Percentiles rank a stretch among this genome's conserved stretches.
These are phyloP conservation scores for Sphagnum contortum DNA, from an alignment of 225 moss, liverwort and hornwort species.

Conservation along the genomic window DNA sequence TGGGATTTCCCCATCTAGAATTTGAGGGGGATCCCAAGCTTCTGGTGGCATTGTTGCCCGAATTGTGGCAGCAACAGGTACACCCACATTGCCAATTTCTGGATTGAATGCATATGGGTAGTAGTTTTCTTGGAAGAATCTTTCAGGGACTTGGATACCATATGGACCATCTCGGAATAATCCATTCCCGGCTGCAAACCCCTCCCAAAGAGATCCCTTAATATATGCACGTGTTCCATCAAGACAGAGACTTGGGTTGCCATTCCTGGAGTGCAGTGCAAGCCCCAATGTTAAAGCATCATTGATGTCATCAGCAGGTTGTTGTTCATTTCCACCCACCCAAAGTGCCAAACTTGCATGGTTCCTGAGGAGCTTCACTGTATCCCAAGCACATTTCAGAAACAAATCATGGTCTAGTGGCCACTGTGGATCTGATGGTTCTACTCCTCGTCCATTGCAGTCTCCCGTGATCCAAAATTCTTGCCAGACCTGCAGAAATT, in stretches of 20 bases:
- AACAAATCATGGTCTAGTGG: conserved; percentile 92
- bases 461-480: conserved; percentile 99
- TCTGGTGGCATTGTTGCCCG: conserved; percentile 82
- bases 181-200: conserved; percentile 82
- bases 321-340: conserved; percentile 94
- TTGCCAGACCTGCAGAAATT: conserved; percentile 73
- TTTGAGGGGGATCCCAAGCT: conserved; percentile 72
- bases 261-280: conserved; percentile 12
- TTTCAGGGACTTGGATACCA: conserved; percentile 70
- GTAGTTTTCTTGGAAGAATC: conserved; percentile 53
- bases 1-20: conserved; percentile 41
- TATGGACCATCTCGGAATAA: conserved; percentile 81
- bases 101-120: conserved; percentile 84
- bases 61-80: conserved; percentile 83
- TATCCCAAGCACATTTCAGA: conserved; percentile 73
- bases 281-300: conserved; percentile 34
- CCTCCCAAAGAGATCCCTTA: conserved; percentile 85
- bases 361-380: conserved; percentile 85
- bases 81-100: conserved; percentile 86
- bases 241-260: conserved; percentile 53
- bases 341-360: conserved; percentile 91
- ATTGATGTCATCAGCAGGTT: conserved; percentile 77
- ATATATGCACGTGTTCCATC: conserved; percentile 84
- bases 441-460: conserved; percentile 79
- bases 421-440: conserved; percentile 73